Conservation (phyloP, 2,329 filamentous ascomycete species). For the Aspergillus transmontanensis region DNA sequence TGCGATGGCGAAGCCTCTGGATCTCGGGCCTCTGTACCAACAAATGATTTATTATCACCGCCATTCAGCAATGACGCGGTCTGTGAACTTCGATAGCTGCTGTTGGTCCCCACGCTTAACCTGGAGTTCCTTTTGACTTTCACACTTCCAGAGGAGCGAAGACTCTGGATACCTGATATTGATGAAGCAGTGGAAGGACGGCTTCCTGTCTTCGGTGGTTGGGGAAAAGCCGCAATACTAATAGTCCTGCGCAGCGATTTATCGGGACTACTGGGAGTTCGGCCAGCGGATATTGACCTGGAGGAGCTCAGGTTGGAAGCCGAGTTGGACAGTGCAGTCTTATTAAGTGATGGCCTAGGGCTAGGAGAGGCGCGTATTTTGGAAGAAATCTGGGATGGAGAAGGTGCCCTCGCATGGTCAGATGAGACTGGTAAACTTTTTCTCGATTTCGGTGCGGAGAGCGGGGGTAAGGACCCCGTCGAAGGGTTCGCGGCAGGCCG, state of each 20-base stretch:
- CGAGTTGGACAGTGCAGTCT: slow-evolving; percentile 52
- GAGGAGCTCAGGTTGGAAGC: slow-evolving; percentile 59
- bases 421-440: slow-evolving; percentile 61
- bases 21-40: slow-evolving; percentile 63
- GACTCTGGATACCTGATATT: slow-evolving; percentile 38
- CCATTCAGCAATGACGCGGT: slow-evolving; percentile 79
- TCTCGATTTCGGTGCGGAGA: slow-evolving; percentile 73
- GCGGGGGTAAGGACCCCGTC: slow-evolving; percentile 69
- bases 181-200: slow-evolving; percentile 63
- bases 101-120: slow-evolving; percentile 57
- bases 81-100: slow-evolving; percentile 51
- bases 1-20: slow-evolving; percentile 83
- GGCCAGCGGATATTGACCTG: slow-evolving; percentile 58
- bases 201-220: slow-evolving; percentile 73
- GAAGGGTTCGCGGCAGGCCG: slow-evolving; percentile 66
- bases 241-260: slow-evolving; percentile 82
- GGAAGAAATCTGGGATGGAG: slow-evolving; percentile 49
- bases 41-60: slow-evolving; percentile 74
- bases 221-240: slow-evolving; percentile 91
- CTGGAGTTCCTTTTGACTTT: slow-evolving; percentile 61
- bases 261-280: slow-evolving; percentile 55
- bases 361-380: slow-evolving; percentile 64
- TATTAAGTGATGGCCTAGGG: slow-evolving; percentile 53
- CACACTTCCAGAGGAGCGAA: slow-evolving; percentile 32
- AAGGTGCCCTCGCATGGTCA: slow-evolving; percentile 47